Percentiles rank a stretch among this genome's conserved stretches.
These are phyloP conservation scores for Puccinia triticina DNA, from an alignment of 1,284 basidiomycete species.

Conservation along the genomic window DNA sequence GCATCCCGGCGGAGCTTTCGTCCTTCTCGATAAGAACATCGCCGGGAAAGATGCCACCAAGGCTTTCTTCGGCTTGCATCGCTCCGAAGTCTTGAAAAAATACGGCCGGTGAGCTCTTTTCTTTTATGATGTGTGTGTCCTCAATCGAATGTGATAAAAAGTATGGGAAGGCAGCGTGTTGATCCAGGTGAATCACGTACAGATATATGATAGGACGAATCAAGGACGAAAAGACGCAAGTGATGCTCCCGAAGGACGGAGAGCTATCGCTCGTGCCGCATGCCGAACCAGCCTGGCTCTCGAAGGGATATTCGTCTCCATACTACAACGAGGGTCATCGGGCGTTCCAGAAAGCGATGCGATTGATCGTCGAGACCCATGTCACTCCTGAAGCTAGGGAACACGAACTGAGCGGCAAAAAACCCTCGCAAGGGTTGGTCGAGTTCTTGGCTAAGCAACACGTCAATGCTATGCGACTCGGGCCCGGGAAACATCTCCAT, in stretches of 20 bases:
- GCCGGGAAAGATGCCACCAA: conserved; percentile 83
- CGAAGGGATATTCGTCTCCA: conserved; percentile 75
- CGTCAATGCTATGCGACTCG: conserved; percentile 85
- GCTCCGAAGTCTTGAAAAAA: conserved; percentile 74
- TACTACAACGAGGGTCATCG: conserved; percentile 73
- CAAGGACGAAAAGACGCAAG: conserved; percentile 67
- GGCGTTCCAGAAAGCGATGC: conserved; percentile 54
- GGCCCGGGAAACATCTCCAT: conserved; percentile 74
- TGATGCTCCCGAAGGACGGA: conserved; percentile 67
- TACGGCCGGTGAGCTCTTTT: conserved; percentile 68
- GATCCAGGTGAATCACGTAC: conserved; percentile 25
- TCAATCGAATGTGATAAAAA: too few relatives aligned
- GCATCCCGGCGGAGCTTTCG: conserved; percentile 79
- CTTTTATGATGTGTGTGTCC: not conserved
- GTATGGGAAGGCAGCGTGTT: too few relatives aligned
- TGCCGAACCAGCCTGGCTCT: conserved; percentile 81
- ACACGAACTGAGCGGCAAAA: conserved; percentile 59
- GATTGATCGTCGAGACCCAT: conserved; percentile 57
- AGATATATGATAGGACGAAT: conserved; percentile 62
- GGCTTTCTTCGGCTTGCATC: conserved; percentile 79
- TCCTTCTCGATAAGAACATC: conserved; percentile 74
- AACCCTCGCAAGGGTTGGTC: conserved; percentile 59
- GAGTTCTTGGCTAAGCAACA: conserved; percentile 63
- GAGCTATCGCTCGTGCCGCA: conserved; percentile 73
- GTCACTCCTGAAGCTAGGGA: conserved; percentile 57